phyloP scores from a whole-genome alignment of 345 rosid genomes.

The Euphorbia pulcherrima region DNA sequence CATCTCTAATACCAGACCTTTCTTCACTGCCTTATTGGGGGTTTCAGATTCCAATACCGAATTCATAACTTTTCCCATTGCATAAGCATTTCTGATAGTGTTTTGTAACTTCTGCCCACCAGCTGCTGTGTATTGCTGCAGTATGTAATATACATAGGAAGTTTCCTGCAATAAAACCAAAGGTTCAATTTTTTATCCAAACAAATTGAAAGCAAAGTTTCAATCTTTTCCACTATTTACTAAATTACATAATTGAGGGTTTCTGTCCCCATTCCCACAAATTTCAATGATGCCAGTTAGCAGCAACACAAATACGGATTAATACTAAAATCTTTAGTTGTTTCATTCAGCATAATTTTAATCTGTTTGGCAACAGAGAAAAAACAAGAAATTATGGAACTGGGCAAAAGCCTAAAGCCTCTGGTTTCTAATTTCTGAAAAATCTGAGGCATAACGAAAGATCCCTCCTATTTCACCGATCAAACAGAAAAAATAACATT shows the following conservation, averaged over 20 bases:
- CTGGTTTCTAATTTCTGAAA: background rate
- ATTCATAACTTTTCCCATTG: constrained; percentile 82
- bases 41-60: constrained; percentile 69
- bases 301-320: background rate
- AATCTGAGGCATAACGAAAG: background rate
- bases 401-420: background rate
- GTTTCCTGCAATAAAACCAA: constrained; percentile 47
- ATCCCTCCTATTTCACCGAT: background rate
- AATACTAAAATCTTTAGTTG: background rate
- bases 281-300: constrained; percentile 4
- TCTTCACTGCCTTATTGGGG: constrained; percentile 63
- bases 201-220: too few species aligned
- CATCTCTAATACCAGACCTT: constrained; percentile 48
- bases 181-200: too few species aligned
- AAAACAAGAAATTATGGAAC: background rate
- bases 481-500: background rate
- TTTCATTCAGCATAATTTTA: constrained; percentile 1
- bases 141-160: constrained; percentile 81
- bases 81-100: constrained; percentile 72
- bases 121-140: constrained; percentile 88
- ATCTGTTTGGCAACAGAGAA: background rate
- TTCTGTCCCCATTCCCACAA: constrained; percentile 2
- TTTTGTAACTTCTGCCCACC: constrained; percentile 82
- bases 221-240: background rate
- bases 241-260: constrained; percentile 9